Evolutionary conservation across 331 rosid species (phyloP).

Genomic region (Erythrophleum ivorense): DNA sequence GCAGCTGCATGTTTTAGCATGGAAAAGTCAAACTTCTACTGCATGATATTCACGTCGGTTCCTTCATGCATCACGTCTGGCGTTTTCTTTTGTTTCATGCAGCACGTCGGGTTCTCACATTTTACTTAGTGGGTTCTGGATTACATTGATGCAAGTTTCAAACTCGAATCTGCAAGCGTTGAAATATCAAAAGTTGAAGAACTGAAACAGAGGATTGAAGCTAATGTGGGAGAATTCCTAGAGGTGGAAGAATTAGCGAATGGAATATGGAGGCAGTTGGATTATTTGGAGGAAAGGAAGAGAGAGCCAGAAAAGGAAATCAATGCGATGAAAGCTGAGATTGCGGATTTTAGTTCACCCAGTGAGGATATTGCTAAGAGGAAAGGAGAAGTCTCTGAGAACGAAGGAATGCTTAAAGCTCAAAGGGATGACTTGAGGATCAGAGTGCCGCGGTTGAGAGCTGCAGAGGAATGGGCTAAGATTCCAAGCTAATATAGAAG

Average conservation of each 20-base stretch:
- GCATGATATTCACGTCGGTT: no score
- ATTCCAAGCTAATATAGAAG: conserved; percentile 32
- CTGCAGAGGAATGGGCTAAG: conserved; percentile 32
- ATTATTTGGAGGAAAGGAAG: conserved; percentile 19
- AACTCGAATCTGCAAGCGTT: conserved; percentile 30
- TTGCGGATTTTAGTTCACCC: conserved; percentile 14
- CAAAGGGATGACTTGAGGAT: conserved; percentile 35
- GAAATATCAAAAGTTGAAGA: conserved; percentile 15
- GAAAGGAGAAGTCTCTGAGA: conserved; percentile 16
- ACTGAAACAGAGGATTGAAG: conserved; percentile 19
- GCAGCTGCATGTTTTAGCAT: no score
- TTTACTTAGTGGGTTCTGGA: conserved; percentile 35
- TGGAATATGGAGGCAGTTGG: conserved; percentile 20
- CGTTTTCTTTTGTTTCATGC: no score
- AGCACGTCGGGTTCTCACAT: no score
- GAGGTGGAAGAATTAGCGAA: conserved; percentile 24
- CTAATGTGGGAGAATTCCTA: conserved; percentile 33
- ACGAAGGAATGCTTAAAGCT: conserved; percentile 28
- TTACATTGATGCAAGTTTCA: conserved; percentile 30
- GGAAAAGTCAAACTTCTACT: no score
- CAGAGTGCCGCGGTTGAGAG: conserved; percentile 32
- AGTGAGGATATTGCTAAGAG: conserved; percentile 15
- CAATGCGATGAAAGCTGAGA: conserved; percentile 35
- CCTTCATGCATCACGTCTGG: no score
- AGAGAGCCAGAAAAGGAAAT: conserved; percentile 41